Percentiles rank a stretch among this genome's conserved stretches.
Evolutionary conservation across 805 yeast species (phyloP).

Genomic region (Blastobotrys robertii): DNA sequence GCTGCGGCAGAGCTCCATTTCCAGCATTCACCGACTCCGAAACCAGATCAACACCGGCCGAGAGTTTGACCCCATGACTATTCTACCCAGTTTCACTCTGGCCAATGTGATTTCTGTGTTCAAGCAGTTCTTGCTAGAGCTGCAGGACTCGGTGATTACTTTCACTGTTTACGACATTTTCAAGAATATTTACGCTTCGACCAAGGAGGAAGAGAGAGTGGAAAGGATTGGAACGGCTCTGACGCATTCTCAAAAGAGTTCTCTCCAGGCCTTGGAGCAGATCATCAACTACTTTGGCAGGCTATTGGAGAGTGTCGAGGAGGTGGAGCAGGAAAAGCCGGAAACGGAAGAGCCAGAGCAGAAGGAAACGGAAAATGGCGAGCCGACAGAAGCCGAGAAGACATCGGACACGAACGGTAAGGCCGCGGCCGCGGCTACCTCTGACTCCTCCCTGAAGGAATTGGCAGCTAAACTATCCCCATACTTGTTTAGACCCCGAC

Average conservation of each 20-base stretch:
- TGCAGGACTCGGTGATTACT: conserved; percentile 66
- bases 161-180: conserved; percentile 52
- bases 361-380: too few relatives aligned
- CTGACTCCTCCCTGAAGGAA: not conserved
- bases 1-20: conserved; percentile 41
- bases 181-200: conserved; percentile 41
- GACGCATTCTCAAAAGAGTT: not conserved
- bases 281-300: not conserved
- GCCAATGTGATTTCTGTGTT: conserved; percentile 50
- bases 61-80: conserved; percentile 21
- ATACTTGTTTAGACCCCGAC: conserved; percentile 24
- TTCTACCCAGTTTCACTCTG: conserved; percentile 34
- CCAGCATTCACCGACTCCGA: conserved; percentile 51
- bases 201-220: conserved; percentile 1
- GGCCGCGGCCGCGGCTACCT: not conserved
- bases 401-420: too few relatives aligned
- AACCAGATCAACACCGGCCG: conserved; percentile 28
- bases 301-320: not conserved
- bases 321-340: not conserved
- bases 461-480: conserved; percentile 17
- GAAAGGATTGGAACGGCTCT: conserved; percentile 2
- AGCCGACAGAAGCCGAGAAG: not conserved
- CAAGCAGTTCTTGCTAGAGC: conserved; percentile 57
- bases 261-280: not conserved
- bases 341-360: not conserved